phyloP scores from a whole-genome alignment of 352 stramenopile genomes.

The Peronospora belbahrii region DNA sequence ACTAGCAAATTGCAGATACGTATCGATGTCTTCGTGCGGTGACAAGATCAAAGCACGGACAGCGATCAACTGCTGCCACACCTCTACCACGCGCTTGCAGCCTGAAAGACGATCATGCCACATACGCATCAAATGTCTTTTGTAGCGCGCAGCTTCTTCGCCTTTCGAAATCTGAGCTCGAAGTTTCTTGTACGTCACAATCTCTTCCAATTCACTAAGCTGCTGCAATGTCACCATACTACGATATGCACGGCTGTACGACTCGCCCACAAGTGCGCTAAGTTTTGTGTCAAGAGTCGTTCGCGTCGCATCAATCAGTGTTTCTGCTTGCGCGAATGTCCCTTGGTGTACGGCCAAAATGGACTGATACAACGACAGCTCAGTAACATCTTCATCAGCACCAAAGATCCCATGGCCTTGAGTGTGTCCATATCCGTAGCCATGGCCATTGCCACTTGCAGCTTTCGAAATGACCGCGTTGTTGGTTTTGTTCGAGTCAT shows the following conservation, averaged over 20 bases:
- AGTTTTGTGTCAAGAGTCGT: conserved; percentile 92
- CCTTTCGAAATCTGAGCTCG: conserved; percentile 55
- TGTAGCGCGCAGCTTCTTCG: conserved; percentile 70
- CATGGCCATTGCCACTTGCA: conserved; percentile 17
- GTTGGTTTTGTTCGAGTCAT: conserved; percentile 13
- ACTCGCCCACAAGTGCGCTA: conserved; percentile 93
- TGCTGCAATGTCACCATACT: conserved; percentile 96
- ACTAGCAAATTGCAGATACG: conserved; percentile 90
- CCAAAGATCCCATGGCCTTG: conserved; percentile 26
- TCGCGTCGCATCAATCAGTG: conserved; percentile 90
- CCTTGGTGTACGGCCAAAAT: conserved; percentile 92
- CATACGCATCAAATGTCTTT: conserved; percentile 80
- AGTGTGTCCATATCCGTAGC: conserved; percentile 23
- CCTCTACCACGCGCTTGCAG: conserved; percentile 88
- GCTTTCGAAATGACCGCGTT: conserved; percentile 19
- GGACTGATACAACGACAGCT: conserved; percentile 65
- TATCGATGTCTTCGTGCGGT: conserved; percentile 84
- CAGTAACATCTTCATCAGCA: conserved; percentile 32
- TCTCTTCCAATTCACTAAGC: conserved; percentile 96
- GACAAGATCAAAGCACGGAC: conserved; percentile 86
- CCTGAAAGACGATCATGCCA: conserved; percentile 76
- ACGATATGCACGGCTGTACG: conserved; percentile 94
- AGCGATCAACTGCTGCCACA: conserved; percentile 92
- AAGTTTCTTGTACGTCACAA: conserved; percentile 92
- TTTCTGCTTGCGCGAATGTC: conserved; percentile 88